Percentiles rank a stretch among this genome's conserved stretches.
Conservation (phyloP, 768 basidiomycete genomes). For the Leucogyrophana mollusca region DNA sequence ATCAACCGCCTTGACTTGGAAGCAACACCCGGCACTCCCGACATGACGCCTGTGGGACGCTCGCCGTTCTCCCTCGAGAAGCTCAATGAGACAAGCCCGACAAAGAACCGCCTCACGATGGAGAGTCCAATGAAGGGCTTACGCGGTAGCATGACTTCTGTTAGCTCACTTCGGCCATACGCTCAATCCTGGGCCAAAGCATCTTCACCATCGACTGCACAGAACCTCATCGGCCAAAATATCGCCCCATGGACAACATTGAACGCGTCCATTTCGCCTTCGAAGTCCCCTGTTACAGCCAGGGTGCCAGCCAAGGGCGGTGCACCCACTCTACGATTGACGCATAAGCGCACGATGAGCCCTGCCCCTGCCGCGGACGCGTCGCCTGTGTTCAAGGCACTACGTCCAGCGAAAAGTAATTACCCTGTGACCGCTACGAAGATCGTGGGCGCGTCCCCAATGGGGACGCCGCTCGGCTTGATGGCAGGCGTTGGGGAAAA, state of each 20-base stretch:
- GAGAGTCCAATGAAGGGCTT: conserved; percentile 38
- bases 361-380: conserved; percentile 61
- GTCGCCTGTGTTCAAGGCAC: conserved; percentile 55
- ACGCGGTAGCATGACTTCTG: conserved; percentile 38
- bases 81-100: conserved; percentile 29
- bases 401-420: conserved; percentile 46
- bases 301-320: conserved; percentile 25
- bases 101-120: conserved; percentile 23
- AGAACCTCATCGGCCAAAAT: conserved; percentile 44
- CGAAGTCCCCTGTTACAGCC: conserved; percentile 26
- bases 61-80: conserved; percentile 17
- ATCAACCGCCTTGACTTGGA: conserved; percentile 82
- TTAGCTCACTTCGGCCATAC: conserved; percentile 52
- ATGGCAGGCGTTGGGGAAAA: conserved; percentile 21
- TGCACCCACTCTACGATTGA: conserved; percentile 19
- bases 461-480: conserved; percentile 23
- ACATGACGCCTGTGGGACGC: conserved; percentile 41
- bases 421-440: conserved; percentile 11
- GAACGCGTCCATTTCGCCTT: conserved; percentile 36
- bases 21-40: conserved; percentile 65
- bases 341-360: conserved; percentile 54
- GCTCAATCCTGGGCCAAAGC: conserved; percentile 30
- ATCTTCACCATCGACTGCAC: conserved; percentile 12
- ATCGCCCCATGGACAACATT: conserved; percentile 65
- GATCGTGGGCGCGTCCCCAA: conserved; percentile 22